Evolutionary conservation across 2,329 filamentous ascomycete species (phyloP), one percentile per base, ranked within the genome.

Genomic region (Fusarium sp.): DNA sequence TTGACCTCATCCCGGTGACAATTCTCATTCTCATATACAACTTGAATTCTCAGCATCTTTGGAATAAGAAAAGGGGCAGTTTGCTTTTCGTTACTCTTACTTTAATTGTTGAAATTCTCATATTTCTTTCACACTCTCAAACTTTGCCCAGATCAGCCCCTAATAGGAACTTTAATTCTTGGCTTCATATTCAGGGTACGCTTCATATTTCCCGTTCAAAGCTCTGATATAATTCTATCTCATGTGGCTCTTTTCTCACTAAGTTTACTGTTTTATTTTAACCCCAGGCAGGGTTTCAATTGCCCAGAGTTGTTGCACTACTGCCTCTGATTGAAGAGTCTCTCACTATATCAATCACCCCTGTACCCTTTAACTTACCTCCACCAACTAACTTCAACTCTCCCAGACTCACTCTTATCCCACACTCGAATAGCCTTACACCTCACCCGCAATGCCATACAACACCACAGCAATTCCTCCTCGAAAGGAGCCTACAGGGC

Each of bases 381-480:
- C 35, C 25, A 39, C n/a, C n/a, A 45, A 30, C 46, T 23, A 41
- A 39, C 27, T 56, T 57, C 56, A 45, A 68, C 40, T 25, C 27
- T 25, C 4, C 41, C 54, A 58, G 55, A 27, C 44, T 55, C 22
- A 13, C 14, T 37, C 32, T 35, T 27, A 30, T 25, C 30, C 5
- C 2, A 20, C 3, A 50, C 4, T 20, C 33, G 15, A 13, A 41
- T 37, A 27, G 30, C 23, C 13, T 30, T 17, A 32, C 58, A 19
- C 44, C 27, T 23, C 41, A 14, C 8, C 30, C 32, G 79, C 19
- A 49, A 97, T 98, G 94, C 92, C 94, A 25, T 94, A 96, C 83
- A 97, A 97, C 81, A 95, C 92, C 70, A 89, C 90, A 5, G 90
- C 92, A 19, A 96, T 96, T 57, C 87, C 91, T 70, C 92, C 92